phyloP scores from a whole-genome alignment of 2,329 filamentous ascomycete genomes.

The Penicillium sp. region DNA sequence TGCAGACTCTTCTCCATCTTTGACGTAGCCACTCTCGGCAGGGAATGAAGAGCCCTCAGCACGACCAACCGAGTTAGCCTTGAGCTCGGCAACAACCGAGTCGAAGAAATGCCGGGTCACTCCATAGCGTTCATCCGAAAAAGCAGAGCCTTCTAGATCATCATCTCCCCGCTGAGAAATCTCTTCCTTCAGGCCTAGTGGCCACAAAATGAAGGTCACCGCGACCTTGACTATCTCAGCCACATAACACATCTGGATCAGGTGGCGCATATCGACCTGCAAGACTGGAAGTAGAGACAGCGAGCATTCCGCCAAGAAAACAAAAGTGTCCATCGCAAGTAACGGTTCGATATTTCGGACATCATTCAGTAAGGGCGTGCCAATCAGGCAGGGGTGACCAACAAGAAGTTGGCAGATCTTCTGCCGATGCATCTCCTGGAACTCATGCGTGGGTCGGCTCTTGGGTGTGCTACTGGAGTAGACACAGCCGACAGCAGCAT shows the following conservation, averaged over 20 bases:
- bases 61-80: conserved; percentile 33
- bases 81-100: conserved; percentile 35
- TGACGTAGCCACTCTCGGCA: conserved; percentile 35
- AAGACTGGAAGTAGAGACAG: conserved; percentile 64
- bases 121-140: conserved; percentile 27
- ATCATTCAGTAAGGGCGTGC: conserved; percentile 31
- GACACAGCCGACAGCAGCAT: conserved; percentile 69
- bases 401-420: conserved; percentile 74
- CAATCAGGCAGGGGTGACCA: conserved; percentile 43
- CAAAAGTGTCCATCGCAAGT: conserved; percentile 36
- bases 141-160: conserved; percentile 23
- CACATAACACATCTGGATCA: conserved; percentile 80
- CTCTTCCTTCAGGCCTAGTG: conserved; percentile 34
- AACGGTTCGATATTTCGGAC: conserved; percentile 39
- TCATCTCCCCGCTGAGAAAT: conserved; percentile 27
- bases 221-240: conserved; percentile 84
- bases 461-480: conserved; percentile 55
- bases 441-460: conserved; percentile 56
- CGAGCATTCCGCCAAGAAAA: conserved; percentile 72
- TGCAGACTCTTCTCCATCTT: conserved; percentile 33
- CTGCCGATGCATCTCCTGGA: conserved; percentile 59
- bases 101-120: conserved; percentile 35
- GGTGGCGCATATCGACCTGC: conserved; percentile 66
- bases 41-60: conserved; percentile 33
- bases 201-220: conserved; percentile 47